Evolutionary conservation across 179 eudicot species (phyloP), one percentile per base, ranked within the genome.

Genomic region (Pouteria campechiana): DNA sequence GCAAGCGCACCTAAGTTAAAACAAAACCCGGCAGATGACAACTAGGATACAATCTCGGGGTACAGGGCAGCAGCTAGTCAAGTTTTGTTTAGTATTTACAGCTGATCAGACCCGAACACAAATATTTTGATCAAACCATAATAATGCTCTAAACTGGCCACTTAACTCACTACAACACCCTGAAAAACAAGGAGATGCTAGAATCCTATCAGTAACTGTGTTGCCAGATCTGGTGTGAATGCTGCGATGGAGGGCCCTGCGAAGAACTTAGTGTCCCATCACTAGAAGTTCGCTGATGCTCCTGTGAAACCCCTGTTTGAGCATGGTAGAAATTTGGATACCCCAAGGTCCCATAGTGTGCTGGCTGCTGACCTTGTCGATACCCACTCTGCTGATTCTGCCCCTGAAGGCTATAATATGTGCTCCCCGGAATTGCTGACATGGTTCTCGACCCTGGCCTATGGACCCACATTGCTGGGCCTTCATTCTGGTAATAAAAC

Each of bases 201-300:
- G 3, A 10, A 4, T 3, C 11, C 25, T 65, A 75, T 79, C 66
- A 90, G 84, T 86, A 81, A 74, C 65, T 64, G 70, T 70, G 78
- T 63, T 79, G 89, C 93, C 95, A 83, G 48, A 79, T 19, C 58
- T 86, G 88, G 53, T 82, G 94, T 49, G 78, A 75, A 66, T 76
- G 95, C 78, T 79, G 76, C 1, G 75, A 61, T 37, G 68, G 82
- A 53, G 78, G 88, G 27, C 70, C 90, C 51, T 81, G 98, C 27
- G 87, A 55, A 41, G 77, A 49, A 4, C 68, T 58, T 7, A 64
- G 72, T 30, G 81, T 54, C 7, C 69, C 81, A 9, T 85, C 97
- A 60, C 97, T 67, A n/a, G 83, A 60, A 69, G 81, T 76, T 60
- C 73, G 92, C 33, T 78, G 89, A 37, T 81, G 89, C 35, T 81